Evolutionary conservation across 1,284 basidiomycete species (phyloP), one percentile per base, ranked within the genome.

Genomic region (Cryptococcus wingfieldii): DNA sequence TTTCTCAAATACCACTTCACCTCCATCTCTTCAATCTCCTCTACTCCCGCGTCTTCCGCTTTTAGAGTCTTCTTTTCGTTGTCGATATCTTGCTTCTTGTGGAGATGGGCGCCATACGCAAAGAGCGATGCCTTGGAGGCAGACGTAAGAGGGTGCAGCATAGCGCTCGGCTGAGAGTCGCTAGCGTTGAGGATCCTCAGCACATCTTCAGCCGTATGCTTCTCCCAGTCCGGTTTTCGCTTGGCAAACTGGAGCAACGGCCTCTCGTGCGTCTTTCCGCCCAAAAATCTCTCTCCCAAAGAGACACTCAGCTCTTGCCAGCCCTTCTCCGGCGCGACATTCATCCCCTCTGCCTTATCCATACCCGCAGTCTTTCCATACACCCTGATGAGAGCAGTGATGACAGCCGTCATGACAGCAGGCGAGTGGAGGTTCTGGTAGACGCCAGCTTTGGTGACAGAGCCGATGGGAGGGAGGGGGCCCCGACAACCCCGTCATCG

Each of bases 1-100:
- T 88, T 83, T 18, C 85, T 83, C 19, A 97, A 78, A 75, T 98
- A 97, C 80, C 86, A 87, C 31, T 85, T 73, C 64, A 89, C 85
- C 59, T 88, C 83, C 7, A 86, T 86, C 5, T 79, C 72, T 0
- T 78, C 80, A 12, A 85, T 68, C 56, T 84, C 83, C 47, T 87
- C 85, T 1, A 82, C 83, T 42, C 84, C 83, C 14, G 76, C 85
- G 0, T 82, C 83, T 42, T 84, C 83, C 14, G 76, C 80, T 13
- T 79, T 61, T 53, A 86, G 75, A 45, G 82, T 80, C 84, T 85
- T 79, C 70, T 82, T 83, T 70, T 90, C 88, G 23, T 70, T 63
- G 41, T 80, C 82, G 51, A 91, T 86, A 48, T 86, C 84, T 47
- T 74, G 74, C 38, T 91, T 85, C n/a, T n/a, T n/a, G 53, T 79